Base-by-base conservation (phyloP, 2,329 filamentous ascomycete species). In the Gnomoniopsis sp. region DNA sequence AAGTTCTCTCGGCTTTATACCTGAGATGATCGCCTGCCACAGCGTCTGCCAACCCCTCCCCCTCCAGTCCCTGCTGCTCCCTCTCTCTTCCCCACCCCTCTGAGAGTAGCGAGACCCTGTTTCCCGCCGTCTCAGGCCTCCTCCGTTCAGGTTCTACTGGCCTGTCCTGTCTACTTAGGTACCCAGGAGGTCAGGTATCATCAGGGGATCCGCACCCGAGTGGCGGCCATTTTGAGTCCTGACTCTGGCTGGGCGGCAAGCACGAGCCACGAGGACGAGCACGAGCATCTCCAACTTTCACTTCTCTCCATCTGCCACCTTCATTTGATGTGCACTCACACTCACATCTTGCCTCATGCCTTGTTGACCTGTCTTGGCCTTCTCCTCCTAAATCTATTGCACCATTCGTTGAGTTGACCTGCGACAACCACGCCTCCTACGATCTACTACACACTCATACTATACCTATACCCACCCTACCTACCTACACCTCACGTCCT, bases 1-100 rank as follows among this genome's bases (percentile, higher is more conserved):
- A 14, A 17, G 36, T 38, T 14, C 36, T 38, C 12, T 17, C 36
- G 36, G 15, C 43, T 21, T 7, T 14, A 7, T 17, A 46, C 49
- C 49, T 52, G 49, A 52, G 49, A 38, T 52, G 26, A 52, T 52
- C 33, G 49, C 51, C 52, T 54, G 41, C 41, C 43, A 22, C 52
- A 22, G 36, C 19, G 21, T 17, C 49, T 26, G n/a, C n/a, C n/a
- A n/a, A n/a, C n/a, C n/a, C n/a, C n/a, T n/a, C n/a, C n/a, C n/a
- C n/a, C n/a, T n/a, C n/a, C n/a, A n/a, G n/a, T n/a, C n/a, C n/a
- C 6, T 11, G 43, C 14, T 11, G 4, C 14, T 4, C 38, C n/a
- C 38, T 2, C 34, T 12, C 49, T 11, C n/a, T 33, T 6, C 22
- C 8, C 15, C 22, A 3, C 14, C n/a, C 3, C n/a, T 21, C 3